A percentile compares a stretch with the other conserved stretches of the same genome.
phyloP scores from a whole-genome alignment of 225 moss, liverwort and hornwort species.

The Climacium dendroides region DNA sequence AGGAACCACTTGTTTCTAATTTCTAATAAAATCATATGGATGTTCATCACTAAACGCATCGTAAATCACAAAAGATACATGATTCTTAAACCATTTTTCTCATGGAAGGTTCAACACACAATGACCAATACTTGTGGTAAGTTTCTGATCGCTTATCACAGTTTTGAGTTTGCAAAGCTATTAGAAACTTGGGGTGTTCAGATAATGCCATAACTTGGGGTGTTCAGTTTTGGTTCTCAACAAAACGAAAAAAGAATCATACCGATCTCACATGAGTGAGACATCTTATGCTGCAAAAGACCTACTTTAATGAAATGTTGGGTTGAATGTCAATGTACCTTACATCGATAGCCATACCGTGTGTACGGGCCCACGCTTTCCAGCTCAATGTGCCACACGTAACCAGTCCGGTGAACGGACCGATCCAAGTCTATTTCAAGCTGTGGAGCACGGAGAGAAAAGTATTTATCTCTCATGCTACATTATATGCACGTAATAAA shows the following conservation, averaged over 20 bases:
- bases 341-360: slow-evolving; percentile 93
- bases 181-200: background rate
- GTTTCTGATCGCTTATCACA: background rate
- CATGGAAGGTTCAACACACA: background rate
- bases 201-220: background rate
- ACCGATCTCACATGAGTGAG: background rate
- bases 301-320: background rate
- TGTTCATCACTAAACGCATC: background rate
- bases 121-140: background rate
- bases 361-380: slow-evolving; percentile 43
- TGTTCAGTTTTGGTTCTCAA: background rate
- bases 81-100: background rate
- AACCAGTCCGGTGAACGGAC: slow-evolving; percentile 68
- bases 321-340: slow-evolving; percentile 28
- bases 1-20: background rate
- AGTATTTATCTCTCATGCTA: background rate
- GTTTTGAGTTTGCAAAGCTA: background rate
- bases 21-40: background rate
- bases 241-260: background rate
- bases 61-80: background rate
- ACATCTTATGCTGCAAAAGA: background rate
- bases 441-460: slow-evolving; percentile 17
- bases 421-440: slow-evolving; percentile 86
- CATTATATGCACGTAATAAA: background rate
- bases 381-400: slow-evolving; percentile 75